Evolutionary conservation across 345 rosid genomes (phyloP), one percentile per base, ranked within the genome.

Genomic region (Chamaenerion angustifolium): DNA sequence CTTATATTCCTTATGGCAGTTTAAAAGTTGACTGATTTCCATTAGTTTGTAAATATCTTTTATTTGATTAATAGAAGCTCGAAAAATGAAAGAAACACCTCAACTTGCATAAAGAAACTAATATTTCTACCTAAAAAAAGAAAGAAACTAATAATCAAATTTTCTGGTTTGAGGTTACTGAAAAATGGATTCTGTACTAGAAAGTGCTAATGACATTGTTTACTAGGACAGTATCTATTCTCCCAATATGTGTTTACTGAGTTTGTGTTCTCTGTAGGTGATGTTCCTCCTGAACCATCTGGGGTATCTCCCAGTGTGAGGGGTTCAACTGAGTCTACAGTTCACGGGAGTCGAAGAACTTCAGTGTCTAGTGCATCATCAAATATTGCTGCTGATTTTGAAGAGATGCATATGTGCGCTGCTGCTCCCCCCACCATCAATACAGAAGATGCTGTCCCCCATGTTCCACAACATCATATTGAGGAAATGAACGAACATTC

Each of bases 261-360:
- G 15, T 48, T 43, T 7, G 18, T 17, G 25, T 23, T 31, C 45
- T 56, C 18, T 48, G 25, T 47, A 71, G 47, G 58, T 81, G 88
- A 73, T 48, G 45, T 56, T 68, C 27, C 67, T 47, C 54, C 27
- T 44, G 71, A 49, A 63, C 60, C 62, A 46, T 49, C 64, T 41
- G 70, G 65, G 63, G 54, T 60, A 17, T 57, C 41, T 66, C 51
- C 66, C 41, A 61, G 55, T 50, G 58, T 19, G 59, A 69, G 70
- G 65, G 64, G 68, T 18, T 41, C 64, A 19, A 64, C 58, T 43
- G 73, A 58, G 51, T 58, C 59, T 56, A 15, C 60, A 56, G 58
- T 56, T 66, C 64, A 56, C 53, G 54, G 18, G 16, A 48, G 61
- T 51, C 52, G 66, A 42, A 45, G 40, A 47, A 52, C 17, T 47